Evolutionary conservation across 352 stramenopile species (phyloP).

Genomic region (Phytophthora pinifolia): DNA sequence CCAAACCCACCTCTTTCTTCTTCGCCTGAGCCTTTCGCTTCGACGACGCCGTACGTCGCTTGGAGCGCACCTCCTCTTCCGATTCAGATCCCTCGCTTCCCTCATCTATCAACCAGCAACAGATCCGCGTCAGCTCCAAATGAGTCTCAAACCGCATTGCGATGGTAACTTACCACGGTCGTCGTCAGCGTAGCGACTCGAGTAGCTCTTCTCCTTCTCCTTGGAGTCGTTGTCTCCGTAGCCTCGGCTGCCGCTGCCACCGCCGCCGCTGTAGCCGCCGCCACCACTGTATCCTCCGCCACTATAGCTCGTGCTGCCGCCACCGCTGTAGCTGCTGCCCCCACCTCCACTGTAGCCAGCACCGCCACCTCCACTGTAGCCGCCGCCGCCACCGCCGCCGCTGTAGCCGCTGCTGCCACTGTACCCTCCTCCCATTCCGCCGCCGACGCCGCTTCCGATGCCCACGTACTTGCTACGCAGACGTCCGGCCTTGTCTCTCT

Average conservation of each 20-base stretch:
- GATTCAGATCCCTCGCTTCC: slow-evolving; percentile 70
- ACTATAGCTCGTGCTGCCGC: slow-evolving; percentile 42
- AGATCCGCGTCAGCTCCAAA: neutral
- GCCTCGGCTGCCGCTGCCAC: slow-evolving; percentile 30
- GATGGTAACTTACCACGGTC: slow-evolving; percentile 24
- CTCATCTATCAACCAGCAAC: slow-evolving; percentile 41
- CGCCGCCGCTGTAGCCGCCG: slow-evolving; percentile 27
- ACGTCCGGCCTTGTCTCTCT: slow-evolving; percentile 83
- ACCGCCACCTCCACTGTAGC: slow-evolving; percentile 36
- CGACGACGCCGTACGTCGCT: slow-evolving; percentile 61
- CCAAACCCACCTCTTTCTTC: slow-evolving; percentile 64
- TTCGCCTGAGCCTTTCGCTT: slow-evolving; percentile 61
- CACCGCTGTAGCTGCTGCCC: slow-evolving; percentile 24
- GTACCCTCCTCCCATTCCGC: slow-evolving; percentile 38
- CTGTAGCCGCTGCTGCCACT: slow-evolving; percentile 31
- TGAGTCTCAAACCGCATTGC: neutral
- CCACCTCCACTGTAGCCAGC: slow-evolving; percentile 40
- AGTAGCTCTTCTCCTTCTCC: slow-evolving; percentile 69
- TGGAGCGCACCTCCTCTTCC: slow-evolving; percentile 59
- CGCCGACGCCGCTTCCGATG: slow-evolving; percentile 65
- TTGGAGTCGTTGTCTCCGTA: slow-evolving; percentile 53
- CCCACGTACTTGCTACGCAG: slow-evolving; percentile 90
- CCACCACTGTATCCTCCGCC: slow-evolving; percentile 38
- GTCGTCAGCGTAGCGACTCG: slow-evolving; percentile 72
- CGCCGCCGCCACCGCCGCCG: slow-evolving; percentile 38